Percentiles rank a stretch among this genome's conserved stretches.
Conservation (phyloP, 2,329 filamentous ascomycete genomes). For the Hypoxylon sp. region DNA sequence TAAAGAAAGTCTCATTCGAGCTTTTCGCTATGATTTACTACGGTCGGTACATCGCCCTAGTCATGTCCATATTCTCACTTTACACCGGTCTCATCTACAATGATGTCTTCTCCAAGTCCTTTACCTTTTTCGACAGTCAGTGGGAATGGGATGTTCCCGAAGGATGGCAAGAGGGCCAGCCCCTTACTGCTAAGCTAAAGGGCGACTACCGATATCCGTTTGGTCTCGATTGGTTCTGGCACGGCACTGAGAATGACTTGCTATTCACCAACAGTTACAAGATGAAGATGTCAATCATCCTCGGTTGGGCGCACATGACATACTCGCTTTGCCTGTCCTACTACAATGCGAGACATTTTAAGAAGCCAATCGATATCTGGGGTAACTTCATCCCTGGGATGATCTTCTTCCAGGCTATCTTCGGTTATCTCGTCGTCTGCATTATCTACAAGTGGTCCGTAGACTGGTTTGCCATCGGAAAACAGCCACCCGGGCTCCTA, state of each 20-base stretch:
- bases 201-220: conserved; percentile 89
- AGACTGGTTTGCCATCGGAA: conserved; percentile 78
- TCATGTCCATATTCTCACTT: conserved; percentile 98
- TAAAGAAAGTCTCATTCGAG: conserved; percentile 94
- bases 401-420: conserved; percentile 99
- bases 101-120: conserved; percentile 93
- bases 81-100: conserved; percentile 99
- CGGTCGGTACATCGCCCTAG: conserved; percentile 96
- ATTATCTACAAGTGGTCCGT: conserved; percentile 98
- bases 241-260: conserved; percentile 92
- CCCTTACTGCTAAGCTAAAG: conserved; percentile 75
- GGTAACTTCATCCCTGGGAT: conserved; percentile 98
- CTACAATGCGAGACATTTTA: conserved; percentile 95
- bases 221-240: conserved; percentile 96
- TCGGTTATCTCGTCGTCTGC: conserved; percentile 92
- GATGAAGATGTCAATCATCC: conserved; percentile 99
- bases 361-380: conserved; percentile 93
- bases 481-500: conserved; percentile 84
- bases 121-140: conserved; percentile 88
- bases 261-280: conserved; percentile 99
- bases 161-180: conserved; percentile 72
- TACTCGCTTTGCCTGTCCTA: conserved; percentile 95
- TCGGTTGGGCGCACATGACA: conserved; percentile 99
- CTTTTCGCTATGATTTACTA: conserved; percentile 99
- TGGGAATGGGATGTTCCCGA: conserved; percentile 83